These are phyloP conservation scores for Bothriochloa decipiens DNA, from an alignment of 176 grass and related monocot genomes.

Conservation along the genomic window DNA sequence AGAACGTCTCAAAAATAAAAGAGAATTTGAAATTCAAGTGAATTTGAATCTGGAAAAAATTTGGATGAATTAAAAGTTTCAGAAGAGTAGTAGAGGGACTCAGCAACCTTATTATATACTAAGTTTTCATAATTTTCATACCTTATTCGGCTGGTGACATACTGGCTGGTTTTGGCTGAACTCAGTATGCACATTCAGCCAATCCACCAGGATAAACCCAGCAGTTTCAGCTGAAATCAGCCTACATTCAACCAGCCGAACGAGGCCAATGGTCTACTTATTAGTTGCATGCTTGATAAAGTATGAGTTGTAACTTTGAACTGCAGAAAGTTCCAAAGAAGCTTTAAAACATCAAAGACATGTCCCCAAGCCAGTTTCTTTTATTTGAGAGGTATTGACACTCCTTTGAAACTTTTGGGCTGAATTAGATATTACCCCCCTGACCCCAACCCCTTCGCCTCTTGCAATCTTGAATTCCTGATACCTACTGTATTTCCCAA, in stretches of 20 bases:
- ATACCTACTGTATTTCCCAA: neutral
- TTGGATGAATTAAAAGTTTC: neutral
- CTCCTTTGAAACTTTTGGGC: neutral
- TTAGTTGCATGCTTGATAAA: neutral
- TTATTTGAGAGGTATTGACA: neutral
- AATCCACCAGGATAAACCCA: too few species aligned
- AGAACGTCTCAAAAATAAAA: too few species aligned
- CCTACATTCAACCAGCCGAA: too few species aligned
- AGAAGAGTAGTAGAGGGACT: neutral
- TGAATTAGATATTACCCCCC: neutral
- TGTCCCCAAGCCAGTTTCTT: neutral
- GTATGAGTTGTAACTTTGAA: neutral
- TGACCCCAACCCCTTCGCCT: neutral
- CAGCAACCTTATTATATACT: too few species aligned
- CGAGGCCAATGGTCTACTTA: too few species aligned
- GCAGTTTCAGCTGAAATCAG: too few species aligned
- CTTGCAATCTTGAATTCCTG: conserved; percentile 3
- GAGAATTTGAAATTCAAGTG: neutral
- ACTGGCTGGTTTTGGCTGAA: too few species aligned
- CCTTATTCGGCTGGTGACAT: too few species aligned
- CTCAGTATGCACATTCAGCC: too few species aligned
- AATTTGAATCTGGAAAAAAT: neutral
- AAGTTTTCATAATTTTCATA: too few species aligned
- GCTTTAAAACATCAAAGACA: neutral
- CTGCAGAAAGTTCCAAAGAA: neutral